Percentiles rank a stretch among this genome's conserved stretches.
Evolutionary conservation across 805 yeast genomes (phyloP).

Genomic region (Candida stauntonica): DNA sequence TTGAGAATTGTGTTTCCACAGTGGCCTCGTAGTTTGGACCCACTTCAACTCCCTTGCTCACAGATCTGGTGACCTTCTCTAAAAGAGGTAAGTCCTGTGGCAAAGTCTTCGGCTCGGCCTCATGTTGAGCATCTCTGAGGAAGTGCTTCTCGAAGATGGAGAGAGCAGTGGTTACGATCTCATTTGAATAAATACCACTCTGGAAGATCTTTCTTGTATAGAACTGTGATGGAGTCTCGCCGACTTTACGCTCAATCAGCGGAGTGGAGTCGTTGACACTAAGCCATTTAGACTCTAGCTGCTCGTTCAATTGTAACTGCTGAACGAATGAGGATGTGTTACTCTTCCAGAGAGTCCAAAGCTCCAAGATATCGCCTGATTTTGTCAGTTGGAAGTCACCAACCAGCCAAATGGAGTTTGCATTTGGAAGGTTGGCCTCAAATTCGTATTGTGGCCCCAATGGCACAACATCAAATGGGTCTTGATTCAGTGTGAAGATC

Average conservation of each 20-base stretch:
- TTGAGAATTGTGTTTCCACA: slow-evolving; percentile 55
- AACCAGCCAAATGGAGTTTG: slow-evolving; percentile 42
- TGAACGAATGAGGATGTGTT: slow-evolving; percentile 49
- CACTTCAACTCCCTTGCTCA: slow-evolving; percentile 29
- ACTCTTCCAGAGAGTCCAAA: slow-evolving; percentile 58
- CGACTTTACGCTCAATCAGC: slow-evolving; percentile 18
- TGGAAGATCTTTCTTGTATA: slow-evolving; percentile 45
- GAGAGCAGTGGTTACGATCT: slow-evolving; percentile 49
- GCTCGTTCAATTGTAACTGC: slow-evolving; percentile 28
- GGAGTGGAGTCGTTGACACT: slow-evolving; percentile 11
- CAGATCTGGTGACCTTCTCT: slow-evolving; percentile 30
- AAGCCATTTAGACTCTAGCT: slow-evolving; percentile 23
- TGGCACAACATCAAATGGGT: slow-evolving; percentile 24
- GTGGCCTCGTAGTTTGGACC: slow-evolving; percentile 34
- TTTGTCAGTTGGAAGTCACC: slow-evolving; percentile 38
- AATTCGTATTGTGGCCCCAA: slow-evolving; percentile 28
- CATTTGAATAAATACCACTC: slow-evolving; percentile 42
- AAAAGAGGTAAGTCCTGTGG: slow-evolving; percentile 28
- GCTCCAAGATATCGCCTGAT: slow-evolving; percentile 22
- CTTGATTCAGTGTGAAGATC: slow-evolving; percentile 30
- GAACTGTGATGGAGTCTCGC: slow-evolving; percentile 34
- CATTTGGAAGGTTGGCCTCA: slow-evolving; percentile 30
- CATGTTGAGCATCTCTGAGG: slow-evolving; percentile 24
- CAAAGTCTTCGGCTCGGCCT: slow-evolving; percentile 21
- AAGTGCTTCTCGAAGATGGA: slow-evolving; percentile 46